phyloP scores from a whole-genome alignment of 1,284 basidiomycete genomes.

The Pseudozyma hubeiensis region DNA sequence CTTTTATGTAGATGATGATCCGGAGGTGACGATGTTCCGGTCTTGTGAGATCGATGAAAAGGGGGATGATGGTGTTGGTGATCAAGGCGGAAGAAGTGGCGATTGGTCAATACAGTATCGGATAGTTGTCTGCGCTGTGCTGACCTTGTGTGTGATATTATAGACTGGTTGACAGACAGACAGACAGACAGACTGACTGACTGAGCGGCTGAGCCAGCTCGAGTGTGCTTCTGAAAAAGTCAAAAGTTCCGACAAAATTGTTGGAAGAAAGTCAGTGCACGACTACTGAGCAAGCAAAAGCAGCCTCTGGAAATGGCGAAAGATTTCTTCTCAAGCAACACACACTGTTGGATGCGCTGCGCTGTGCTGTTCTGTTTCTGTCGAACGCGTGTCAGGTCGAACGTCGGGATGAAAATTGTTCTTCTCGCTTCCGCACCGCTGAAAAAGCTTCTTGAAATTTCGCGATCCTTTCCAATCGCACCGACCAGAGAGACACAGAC shows the following conservation, averaged over 20 bases:
- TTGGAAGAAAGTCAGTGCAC: background rate
- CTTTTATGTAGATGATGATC: background rate
- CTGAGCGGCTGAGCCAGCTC: background rate
- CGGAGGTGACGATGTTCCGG: constrained; percentile 7
- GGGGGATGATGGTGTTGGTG: constrained; percentile 1
- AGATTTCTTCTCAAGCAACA: constrained; percentile 39
- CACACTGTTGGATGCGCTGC: background rate
- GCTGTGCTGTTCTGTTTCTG: no score
- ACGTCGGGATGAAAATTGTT: constrained; percentile 13
- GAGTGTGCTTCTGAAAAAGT: background rate
- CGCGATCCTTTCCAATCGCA: constrained; percentile 9
- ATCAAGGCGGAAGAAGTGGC: background rate
- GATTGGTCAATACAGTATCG: constrained; percentile 1
- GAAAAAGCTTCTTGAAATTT: constrained; percentile 34
- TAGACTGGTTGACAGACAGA: no score
- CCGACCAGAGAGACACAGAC: no score
- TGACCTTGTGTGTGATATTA: no score
- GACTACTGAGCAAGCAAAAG: background rate
- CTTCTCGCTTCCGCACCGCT: constrained; percentile 42
- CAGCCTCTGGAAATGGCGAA: background rate
- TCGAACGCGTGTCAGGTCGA: background rate
- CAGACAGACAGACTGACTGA: background rate
- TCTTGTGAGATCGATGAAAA: background rate
- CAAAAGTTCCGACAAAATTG: background rate
- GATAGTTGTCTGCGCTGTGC: no score